Evolutionary conservation across 495 filamentous ascomycete genomes (phyloP).

Genomic region (Penicillium pancosmium): DNA sequence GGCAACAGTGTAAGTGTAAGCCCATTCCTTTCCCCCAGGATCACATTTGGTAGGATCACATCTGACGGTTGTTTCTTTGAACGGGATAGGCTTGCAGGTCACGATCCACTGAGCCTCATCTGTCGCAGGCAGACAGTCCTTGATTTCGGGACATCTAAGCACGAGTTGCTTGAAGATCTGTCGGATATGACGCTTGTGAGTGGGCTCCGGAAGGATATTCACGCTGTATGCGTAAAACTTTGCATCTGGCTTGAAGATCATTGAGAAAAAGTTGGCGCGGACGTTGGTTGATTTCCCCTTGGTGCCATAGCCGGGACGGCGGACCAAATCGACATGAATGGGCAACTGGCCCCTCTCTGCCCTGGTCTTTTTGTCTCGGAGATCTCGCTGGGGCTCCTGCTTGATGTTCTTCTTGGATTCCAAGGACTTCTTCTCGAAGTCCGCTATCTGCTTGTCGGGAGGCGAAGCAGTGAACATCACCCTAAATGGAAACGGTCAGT

Average conservation of each 20-base stretch:
- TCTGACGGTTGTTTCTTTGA: not conserved
- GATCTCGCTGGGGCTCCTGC: not conserved
- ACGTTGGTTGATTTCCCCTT: conserved; percentile 38
- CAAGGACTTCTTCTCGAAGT: not conserved
- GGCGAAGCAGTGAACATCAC: not conserved
- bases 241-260: conserved; percentile 19
- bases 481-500: not conserved
- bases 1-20: too few relatives aligned
- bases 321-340: conserved; percentile 3
- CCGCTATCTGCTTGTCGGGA: not conserved
- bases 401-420: conserved; percentile 1
- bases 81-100: not conserved
- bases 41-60: not conserved
- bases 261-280: conserved; percentile 49
- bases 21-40: not conserved
- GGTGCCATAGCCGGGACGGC: conserved; percentile 47
- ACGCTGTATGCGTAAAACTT: conserved; percentile 18
- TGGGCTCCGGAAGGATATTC: conserved; percentile 11
- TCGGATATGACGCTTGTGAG: conserved; percentile 3
- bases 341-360: not conserved
- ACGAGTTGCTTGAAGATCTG: conserved; percentile 14
- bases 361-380: conserved; percentile 12
- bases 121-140: conserved; percentile 7
- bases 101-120: conserved; percentile 23
- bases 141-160: not conserved